Conservation (phyloP, 1,139 yeast genomes). For the Pichia sp. region DNA sequence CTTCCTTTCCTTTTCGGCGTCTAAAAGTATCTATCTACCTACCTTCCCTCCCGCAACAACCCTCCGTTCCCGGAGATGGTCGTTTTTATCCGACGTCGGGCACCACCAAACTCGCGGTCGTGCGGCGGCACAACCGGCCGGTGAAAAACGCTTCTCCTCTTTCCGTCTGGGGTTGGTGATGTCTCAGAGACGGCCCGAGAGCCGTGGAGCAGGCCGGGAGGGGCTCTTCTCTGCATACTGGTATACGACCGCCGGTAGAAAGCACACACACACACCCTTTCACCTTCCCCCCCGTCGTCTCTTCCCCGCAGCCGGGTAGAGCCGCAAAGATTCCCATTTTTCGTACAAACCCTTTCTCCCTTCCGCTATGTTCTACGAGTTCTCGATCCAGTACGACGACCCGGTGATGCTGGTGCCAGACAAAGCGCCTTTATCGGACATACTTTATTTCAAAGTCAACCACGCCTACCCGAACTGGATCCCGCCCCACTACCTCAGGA, state of each 20-base stretch:
- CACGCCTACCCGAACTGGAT: slow-evolving; percentile 15
- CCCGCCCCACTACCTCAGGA: slow-evolving; percentile 9
- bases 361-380: slow-evolving; percentile 21
- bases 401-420: slow-evolving; percentile 8
- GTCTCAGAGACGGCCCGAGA: background rate
- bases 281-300: background rate
- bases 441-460: slow-evolving; percentile 10
- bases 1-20: background rate
- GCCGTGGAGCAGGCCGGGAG: too few relatives aligned
- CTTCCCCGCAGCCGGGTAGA: background rate
- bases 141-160: background rate
- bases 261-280: background rate
- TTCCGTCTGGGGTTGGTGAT: background rate
- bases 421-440: slow-evolving; percentile 14
- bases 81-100: background rate
- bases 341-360: background rate
- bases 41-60: background rate
- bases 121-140: background rate
- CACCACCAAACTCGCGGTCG: background rate
- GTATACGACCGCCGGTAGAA: too few relatives aligned
- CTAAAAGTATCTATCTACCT: too few relatives aligned
- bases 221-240: too few relatives aligned
- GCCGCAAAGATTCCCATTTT: background rate
- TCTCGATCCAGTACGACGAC: slow-evolving; percentile 26
- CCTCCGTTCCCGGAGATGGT: background rate